phyloP scores from a whole-genome alignment of 2,329 filamentous ascomycete species.

The Thielaviopsis ethacetica region DNA sequence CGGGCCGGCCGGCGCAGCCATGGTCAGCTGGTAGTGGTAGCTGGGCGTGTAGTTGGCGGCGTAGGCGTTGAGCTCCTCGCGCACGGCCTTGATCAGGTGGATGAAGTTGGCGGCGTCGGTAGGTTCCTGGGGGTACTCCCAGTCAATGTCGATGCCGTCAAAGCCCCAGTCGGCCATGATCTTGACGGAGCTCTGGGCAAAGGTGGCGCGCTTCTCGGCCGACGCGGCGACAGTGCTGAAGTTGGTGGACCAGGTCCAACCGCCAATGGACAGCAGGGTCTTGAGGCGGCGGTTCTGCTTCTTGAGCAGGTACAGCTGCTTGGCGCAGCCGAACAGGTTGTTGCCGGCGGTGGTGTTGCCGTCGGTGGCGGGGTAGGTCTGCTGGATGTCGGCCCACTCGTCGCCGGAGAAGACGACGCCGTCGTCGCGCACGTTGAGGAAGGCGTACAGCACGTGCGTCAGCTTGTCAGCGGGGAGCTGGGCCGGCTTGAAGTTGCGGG shows the following conservation, averaged over 20 bases:
- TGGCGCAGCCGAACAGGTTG: conserved; percentile 68
- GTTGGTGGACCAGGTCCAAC: conserved; percentile 69
- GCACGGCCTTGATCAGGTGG: conserved; percentile 27
- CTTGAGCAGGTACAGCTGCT: conserved; percentile 66
- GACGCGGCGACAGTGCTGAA: conserved; percentile 54
- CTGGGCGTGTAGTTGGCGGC: conserved; percentile 25
- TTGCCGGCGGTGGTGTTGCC: conserved; percentile 45
- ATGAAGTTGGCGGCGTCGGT: conserved; percentile 28
- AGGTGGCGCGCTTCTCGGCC: conserved; percentile 41
- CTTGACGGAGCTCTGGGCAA: conserved; percentile 52
- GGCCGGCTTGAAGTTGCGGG: conserved; percentile 53
- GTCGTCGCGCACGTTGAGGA: conserved; percentile 55
- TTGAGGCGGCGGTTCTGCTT: conserved; percentile 64
- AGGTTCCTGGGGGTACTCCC: conserved; percentile 23
- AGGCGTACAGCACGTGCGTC: conserved; percentile 66
- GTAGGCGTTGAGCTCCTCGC: conserved; percentile 32
- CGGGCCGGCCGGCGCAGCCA: conserved; percentile 34
- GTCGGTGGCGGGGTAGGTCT: conserved; percentile 43
- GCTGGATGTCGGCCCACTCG: conserved; percentile 52
- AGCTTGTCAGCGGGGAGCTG: conserved; percentile 53
- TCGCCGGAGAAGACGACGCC: conserved; percentile 63
- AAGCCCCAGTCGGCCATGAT: conserved; percentile 59
- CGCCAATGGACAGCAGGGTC: conserved; percentile 63
- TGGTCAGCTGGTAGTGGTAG: conserved; percentile 37
- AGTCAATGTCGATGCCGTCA: conserved; percentile 30